Percentiles rank a stretch among this genome's conserved stretches.
Evolutionary conservation across 1,284 basidiomycete genomes (phyloP).

Genomic region (Rhodotorula mucilaginosa): DNA sequence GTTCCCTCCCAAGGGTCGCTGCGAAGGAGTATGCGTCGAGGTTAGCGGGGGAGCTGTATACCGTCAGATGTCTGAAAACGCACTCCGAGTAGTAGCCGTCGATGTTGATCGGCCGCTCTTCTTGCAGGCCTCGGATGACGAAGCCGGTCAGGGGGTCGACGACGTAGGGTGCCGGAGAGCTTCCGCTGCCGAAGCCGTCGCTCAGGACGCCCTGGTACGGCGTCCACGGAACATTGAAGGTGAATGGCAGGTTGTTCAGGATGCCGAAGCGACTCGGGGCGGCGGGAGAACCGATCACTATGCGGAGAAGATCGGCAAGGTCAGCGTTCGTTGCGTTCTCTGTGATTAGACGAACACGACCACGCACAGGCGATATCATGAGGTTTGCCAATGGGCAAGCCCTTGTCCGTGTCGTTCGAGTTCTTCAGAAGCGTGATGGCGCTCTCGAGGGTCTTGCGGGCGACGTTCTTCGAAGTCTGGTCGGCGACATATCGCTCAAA

Average conservation of each 20-base stretch:
- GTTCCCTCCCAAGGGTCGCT: conserved; percentile 50
- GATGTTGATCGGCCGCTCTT: background rate
- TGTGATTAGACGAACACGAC: background rate
- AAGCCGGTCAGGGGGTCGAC: conserved; percentile 15
- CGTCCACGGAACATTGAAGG: conserved; percentile 7
- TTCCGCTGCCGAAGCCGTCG: conserved; percentile 15
- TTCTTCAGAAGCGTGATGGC: conserved; percentile 76
- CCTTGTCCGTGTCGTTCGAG: conserved; percentile 44
- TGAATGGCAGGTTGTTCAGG: conserved; percentile 9
- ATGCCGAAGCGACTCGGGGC: conserved; percentile 11
- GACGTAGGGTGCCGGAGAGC: background rate
- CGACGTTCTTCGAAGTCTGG: conserved; percentile 59
- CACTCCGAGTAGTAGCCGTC: conserved; percentile 18
- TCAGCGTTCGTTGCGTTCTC: background rate
- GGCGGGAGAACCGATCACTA: conserved; percentile 53
- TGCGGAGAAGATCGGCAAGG: background rate
- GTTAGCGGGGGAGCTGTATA: background rate
- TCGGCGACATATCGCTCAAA: conserved; percentile 42
- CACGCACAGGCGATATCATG: conserved; percentile 48
- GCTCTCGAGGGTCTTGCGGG: conserved; percentile 68
- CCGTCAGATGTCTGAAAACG: background rate
- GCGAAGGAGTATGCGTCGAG: conserved; percentile 14
- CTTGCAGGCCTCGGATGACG: background rate
- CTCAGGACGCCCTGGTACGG: conserved; percentile 3
- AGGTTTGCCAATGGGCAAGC: conserved; percentile 61